Evolutionary conservation across 148 eudicot genomes (phyloP).

Genomic region (Rhododendron williamsianum): DNA sequence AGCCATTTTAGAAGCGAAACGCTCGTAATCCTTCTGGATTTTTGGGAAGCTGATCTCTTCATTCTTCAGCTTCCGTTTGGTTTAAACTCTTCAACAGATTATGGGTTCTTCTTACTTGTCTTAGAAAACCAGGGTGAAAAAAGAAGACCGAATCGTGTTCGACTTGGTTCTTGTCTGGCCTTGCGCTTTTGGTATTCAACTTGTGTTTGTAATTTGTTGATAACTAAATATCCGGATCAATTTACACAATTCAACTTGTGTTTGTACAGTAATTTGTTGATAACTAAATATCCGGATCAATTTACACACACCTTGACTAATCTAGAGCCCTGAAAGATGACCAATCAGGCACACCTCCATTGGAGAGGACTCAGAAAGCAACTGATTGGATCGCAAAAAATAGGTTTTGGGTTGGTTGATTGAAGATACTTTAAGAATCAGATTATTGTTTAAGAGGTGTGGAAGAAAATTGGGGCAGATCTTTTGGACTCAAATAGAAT

Average conservation of each 20-base stretch:
- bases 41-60: not conserved
- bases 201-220: not conserved
- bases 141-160: not conserved
- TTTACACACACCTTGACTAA: not conserved
- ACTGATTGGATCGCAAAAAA: not conserved
- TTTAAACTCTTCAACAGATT: not conserved
- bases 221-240: not conserved
- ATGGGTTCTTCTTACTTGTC: not conserved
- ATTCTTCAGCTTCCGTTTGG: not conserved
- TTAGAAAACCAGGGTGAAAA: not conserved
- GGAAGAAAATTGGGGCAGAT: not conserved
- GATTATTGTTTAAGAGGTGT: not conserved
- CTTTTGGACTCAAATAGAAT: not conserved
- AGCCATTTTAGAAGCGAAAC: not conserved
- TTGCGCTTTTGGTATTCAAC: not conserved
- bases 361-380: not conserved
- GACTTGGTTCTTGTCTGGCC: not conserved
- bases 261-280: not conserved
- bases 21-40: not conserved
- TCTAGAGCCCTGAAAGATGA: not conserved
- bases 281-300: not conserved
- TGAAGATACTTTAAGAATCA: not conserved
- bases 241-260: not conserved
- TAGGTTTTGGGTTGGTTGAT: not conserved
- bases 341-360: not conserved